Evolutionary conservation across 257 asterid genomes (phyloP), one percentile per base, ranked within the genome.

Genomic region (Prunella vulgaris): DNA sequence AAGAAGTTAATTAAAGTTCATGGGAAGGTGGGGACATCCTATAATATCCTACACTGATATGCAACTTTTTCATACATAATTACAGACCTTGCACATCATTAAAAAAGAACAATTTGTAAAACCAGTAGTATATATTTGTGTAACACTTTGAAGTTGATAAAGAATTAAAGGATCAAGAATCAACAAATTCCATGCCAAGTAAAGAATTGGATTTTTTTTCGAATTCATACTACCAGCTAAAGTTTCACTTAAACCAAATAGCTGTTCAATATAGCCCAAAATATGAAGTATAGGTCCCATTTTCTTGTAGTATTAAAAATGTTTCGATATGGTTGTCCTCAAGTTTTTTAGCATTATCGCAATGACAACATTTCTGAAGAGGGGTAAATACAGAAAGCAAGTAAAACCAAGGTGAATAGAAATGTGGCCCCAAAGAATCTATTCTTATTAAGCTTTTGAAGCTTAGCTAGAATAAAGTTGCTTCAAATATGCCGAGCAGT

Each of bases 11-110:
- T 15, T 37, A 64, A 58, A 60, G 68, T 57, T 61, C 68, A 76
- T 70, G 84, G 78, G 48, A 77, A 60, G 68, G 67, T 60, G 70
- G 64, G 40, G 51, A 25, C 32, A 77, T 65, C 64, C 28, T n/a
- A 74, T 25, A 53, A 67, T 14, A 14, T 44, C 69, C 28, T 33
- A 49, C 40, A 57, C 5, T 27, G 49, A 63, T 37, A 58, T 25
- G 57, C 65, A 38, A 49, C 60, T 20, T 64, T 69, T 78, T 30
- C 27, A 48, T 24, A 72, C 68, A 53, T 61, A 27, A 54, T 62
- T 51, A 52, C 40, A 58, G 51, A 12, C 54, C 60, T 64, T 24
- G 21, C 44, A 37, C 35, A 64, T 32, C 71, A 49, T 64, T 3
- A 78, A 64, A 42, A 68, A 21, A 40, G n/a, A n/a, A n/a, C n/a